Conservation (phyloP, 208 protist species). For the Strigomonas galati region DNA sequence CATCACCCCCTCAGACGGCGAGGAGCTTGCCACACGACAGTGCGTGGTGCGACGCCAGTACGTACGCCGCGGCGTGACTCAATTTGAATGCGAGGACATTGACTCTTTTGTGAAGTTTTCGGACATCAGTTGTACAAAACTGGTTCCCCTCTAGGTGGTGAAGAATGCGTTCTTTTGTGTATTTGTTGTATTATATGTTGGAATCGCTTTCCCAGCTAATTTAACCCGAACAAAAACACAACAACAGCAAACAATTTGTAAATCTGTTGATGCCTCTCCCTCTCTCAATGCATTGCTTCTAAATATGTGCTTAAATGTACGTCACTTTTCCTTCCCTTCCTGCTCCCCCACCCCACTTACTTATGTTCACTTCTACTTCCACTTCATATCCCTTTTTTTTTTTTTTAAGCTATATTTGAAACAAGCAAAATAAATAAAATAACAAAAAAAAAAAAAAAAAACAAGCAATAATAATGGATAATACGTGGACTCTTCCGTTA, state of each 20-base stretch:
- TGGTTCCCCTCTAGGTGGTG: slow-evolving; percentile 40
- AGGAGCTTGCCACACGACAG: slow-evolving; percentile 23
- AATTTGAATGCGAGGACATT: slow-evolving; percentile 43
- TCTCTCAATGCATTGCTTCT: not conserved
- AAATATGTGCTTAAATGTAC: not conserved
- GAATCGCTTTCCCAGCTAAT: not conserved
- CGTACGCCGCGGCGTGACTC: slow-evolving; percentile 26
- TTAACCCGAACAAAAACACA: not conserved
- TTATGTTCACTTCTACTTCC: not conserved
- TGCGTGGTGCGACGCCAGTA: slow-evolving; percentile 29
- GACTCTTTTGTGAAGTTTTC: slow-evolving; percentile 26
- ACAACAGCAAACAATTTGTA: not conserved
- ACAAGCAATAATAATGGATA: slow-evolving; percentile 25
- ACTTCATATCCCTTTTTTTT: slow-evolving; percentile 9
- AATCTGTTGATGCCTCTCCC: not conserved
- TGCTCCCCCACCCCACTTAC: not conserved
- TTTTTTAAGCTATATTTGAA: slow-evolving; percentile 14
- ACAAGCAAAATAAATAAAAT: not conserved
- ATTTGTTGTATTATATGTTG: not conserved
- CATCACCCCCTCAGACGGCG: not conserved
- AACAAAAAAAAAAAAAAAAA: not conserved
- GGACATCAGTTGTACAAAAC: slow-evolving; percentile 34
- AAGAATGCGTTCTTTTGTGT: not conserved
- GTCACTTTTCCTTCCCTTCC: not conserved
- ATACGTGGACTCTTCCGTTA: slow-evolving; percentile 66